Conservation (phyloP, 495 filamentous ascomycete species). For the Neurospora sp. region DNA sequence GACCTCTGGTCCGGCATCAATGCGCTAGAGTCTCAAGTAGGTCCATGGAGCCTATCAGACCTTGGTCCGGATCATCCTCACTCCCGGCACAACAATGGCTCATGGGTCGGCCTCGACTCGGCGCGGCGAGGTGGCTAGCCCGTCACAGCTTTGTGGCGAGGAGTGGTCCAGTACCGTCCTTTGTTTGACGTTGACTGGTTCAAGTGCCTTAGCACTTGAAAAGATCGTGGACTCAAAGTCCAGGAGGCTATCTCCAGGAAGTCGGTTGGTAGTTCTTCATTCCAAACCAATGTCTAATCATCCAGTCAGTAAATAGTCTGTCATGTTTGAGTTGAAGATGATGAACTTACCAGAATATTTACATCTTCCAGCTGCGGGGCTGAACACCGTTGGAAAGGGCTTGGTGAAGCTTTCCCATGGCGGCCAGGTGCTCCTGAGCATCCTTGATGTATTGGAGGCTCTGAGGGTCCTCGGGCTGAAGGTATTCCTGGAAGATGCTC, state of each 20-base stretch:
- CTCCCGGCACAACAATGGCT: neutral
- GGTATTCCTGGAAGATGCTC: slow-evolving; percentile 29
- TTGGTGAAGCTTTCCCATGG: slow-evolving; percentile 29
- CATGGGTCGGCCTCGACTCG: neutral
- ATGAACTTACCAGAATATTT: slow-evolving; percentile 1
- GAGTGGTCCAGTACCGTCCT: neutral
- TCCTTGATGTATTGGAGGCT: slow-evolving; percentile 34
- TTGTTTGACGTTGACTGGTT: neutral
- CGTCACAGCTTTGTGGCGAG: neutral
- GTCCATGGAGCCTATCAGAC: neutral
- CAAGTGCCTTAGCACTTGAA: neutral
- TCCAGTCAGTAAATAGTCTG: neutral
- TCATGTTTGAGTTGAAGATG: neutral
- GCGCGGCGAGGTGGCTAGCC: neutral
- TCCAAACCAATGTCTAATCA: neutral
- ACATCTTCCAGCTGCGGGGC: neutral
- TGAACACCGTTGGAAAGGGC: neutral
- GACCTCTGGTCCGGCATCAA: neutral
- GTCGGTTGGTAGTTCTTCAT: neutral
- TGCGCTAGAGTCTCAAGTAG: neutral
- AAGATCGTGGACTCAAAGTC: neutral
- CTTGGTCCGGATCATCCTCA: neutral
- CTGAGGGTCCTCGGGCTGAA: slow-evolving; percentile 35
- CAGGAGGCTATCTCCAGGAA: slow-evolving; percentile 11
- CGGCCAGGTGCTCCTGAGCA: slow-evolving; percentile 32